phyloP scores from a whole-genome alignment of 1,139 yeast species.

The Taiozyma sp. region DNA sequence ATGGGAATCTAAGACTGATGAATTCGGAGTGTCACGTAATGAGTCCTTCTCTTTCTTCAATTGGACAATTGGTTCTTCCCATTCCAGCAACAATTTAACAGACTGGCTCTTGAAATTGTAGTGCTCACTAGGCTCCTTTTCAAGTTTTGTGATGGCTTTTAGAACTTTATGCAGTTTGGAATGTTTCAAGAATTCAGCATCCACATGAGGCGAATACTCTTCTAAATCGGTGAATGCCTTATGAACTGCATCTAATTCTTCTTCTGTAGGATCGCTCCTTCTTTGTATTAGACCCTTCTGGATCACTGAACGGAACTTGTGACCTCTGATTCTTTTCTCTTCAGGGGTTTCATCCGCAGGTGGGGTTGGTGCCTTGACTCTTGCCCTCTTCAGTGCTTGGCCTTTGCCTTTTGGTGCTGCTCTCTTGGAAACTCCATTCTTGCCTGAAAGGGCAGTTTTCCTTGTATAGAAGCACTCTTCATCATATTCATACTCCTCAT shows the following conservation, averaged over 20 bases:
- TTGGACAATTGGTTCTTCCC: conserved; percentile 27
- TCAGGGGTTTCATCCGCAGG: background rate
- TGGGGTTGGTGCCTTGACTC: background rate
- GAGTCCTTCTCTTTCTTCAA: conserved; percentile 13
- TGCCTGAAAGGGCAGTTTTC: background rate
- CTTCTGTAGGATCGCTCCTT: conserved; percentile 25
- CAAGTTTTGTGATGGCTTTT: conserved; percentile 29
- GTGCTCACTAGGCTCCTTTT: conserved; percentile 41
- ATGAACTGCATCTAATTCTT: conserved; percentile 43
- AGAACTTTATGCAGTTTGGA: conserved; percentile 50
- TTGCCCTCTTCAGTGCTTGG: background rate
- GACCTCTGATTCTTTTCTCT: background rate
- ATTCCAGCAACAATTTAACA: conserved; percentile 37
- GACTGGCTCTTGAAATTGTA: conserved; percentile 42
- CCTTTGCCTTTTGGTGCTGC: background rate
- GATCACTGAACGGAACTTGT: conserved; percentile 25
- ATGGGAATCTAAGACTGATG: conserved; percentile 8
- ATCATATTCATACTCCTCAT: background rate
- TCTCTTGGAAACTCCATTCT: background rate
- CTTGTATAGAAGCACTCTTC: background rate
- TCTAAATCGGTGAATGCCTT: conserved; percentile 40
- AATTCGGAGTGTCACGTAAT: conserved; percentile 4
- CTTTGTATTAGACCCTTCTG: conserved; percentile 25
- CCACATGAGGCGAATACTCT: conserved; percentile 37
- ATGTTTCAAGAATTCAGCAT: conserved; percentile 34